Conservation (phyloP, 176 grass and related monocot species). For the Oryza meyeriana region DNA sequence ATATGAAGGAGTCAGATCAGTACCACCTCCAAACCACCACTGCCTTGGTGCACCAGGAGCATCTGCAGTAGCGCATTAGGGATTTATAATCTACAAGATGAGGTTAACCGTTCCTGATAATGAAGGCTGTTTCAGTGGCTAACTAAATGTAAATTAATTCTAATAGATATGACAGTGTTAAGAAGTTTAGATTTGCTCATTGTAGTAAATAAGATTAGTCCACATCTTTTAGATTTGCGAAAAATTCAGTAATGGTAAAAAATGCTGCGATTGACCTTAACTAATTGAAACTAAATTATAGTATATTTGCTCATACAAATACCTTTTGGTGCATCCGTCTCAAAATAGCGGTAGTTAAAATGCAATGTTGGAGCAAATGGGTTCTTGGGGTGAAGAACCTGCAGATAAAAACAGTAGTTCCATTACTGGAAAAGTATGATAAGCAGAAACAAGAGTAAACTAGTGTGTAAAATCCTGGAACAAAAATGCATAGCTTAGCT, state of each 20-base stretch:
- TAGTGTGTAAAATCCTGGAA: not conserved
- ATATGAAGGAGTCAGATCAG: conserved; percentile 95
- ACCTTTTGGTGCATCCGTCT: conserved; percentile 99
- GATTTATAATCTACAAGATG: not conserved
- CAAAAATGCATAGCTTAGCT: not conserved
- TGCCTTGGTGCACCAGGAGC: conserved; percentile 82
- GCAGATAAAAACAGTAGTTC: not conserved
- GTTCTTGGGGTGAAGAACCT: conserved; percentile 99
- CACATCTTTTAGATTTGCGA: not conserved
- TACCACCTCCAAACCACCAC: conserved; percentile 99
- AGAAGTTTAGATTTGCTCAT: not conserved
- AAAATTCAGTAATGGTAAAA: not conserved
- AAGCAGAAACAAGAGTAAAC: not conserved
- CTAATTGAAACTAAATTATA: not conserved
- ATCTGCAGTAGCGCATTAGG: conserved; percentile 50
- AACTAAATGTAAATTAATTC: not conserved
- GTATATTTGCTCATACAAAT: not conserved
- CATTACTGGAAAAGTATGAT: not conserved
- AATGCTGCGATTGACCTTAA: not conserved
- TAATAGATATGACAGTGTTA: not conserved
- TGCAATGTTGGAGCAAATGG: conserved; percentile 95
- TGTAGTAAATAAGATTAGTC: not conserved
- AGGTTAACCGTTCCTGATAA: not conserved
- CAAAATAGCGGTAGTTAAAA: conserved; percentile 99
- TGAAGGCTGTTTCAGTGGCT: not conserved